These are phyloP conservation scores for Suillus decipiens DNA, from an alignment of 768 basidiomycete species.

Conservation along the genomic window DNA sequence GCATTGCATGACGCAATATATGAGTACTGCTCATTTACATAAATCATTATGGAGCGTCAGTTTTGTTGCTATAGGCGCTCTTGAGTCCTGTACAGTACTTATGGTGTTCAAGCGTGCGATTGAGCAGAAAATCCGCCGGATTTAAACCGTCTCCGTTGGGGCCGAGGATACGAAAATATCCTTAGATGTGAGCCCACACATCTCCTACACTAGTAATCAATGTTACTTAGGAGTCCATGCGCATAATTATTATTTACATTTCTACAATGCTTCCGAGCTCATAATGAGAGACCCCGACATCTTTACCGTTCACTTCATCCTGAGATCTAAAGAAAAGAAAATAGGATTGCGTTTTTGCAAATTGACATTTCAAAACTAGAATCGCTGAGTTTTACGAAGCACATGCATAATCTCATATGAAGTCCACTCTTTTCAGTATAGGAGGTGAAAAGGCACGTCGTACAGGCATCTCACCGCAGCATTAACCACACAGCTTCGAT, in stretches of 20 bases:
- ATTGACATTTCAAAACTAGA: constrained; percentile 4
- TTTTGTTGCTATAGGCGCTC: neutral
- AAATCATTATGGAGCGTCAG: neutral
- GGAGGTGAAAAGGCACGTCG: constrained; percentile 4
- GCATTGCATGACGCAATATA: neutral
- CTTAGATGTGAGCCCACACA: neutral
- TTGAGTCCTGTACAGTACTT: neutral
- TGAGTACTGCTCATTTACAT: neutral
- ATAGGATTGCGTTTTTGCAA: constrained; percentile 3
- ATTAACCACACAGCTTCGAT: constrained; percentile 3
- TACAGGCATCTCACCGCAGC: neutral
- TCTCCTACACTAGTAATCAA: neutral
- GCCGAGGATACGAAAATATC: neutral
- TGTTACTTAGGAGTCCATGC: neutral
- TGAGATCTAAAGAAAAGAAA: neutral
- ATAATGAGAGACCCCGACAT: neutral
- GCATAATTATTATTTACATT: neutral
- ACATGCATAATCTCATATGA: neutral
- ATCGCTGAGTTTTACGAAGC: constrained; percentile 2
- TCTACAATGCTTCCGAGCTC: too few relatives aligned
- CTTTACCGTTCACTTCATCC: neutral
- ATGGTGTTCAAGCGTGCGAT: neutral
- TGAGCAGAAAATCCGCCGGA: neutral
- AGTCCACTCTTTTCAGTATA: neutral
- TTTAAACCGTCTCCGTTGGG: neutral